Conservation (phyloP, 1,284 basidiomycete species). For the Heliocybe sulcata region DNA sequence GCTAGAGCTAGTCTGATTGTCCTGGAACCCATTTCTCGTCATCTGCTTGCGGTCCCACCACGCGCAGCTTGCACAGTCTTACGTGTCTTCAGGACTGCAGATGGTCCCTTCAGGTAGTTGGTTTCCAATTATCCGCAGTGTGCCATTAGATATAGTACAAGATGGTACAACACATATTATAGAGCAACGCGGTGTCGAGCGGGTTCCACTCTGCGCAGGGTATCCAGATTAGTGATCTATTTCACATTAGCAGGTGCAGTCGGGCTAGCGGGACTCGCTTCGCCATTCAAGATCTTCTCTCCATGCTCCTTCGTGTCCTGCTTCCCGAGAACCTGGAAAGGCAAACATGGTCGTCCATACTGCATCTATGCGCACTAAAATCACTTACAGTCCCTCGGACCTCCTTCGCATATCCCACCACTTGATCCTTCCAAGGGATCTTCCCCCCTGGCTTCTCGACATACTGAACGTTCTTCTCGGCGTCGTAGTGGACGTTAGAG, state of each 20-base stretch:
- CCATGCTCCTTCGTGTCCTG: neutral
- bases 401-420: neutral
- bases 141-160: too few species aligned
- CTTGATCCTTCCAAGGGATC: conserved; percentile 1
- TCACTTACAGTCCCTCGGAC: neutral
- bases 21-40: too few species aligned
- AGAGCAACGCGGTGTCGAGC: too few species aligned
- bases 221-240: too few species aligned
- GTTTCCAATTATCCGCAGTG: too few species aligned
- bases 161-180: too few species aligned
- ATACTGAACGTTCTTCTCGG: neutral
- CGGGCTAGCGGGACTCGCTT: neutral
- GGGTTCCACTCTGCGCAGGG: too few species aligned
- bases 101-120: too few species aligned
- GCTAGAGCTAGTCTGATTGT: neutral
- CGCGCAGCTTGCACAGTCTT: too few species aligned
- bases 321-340: neutral
- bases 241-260: neutral
- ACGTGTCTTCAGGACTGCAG: too few species aligned
- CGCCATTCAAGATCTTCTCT: neutral
- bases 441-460: neutral
- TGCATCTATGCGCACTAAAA: neutral
- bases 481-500: neutral
- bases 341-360: neutral
- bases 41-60: too few species aligned